phyloP scores from a whole-genome alignment of 306 rosid genomes.

The Acacia confusa region DNA sequence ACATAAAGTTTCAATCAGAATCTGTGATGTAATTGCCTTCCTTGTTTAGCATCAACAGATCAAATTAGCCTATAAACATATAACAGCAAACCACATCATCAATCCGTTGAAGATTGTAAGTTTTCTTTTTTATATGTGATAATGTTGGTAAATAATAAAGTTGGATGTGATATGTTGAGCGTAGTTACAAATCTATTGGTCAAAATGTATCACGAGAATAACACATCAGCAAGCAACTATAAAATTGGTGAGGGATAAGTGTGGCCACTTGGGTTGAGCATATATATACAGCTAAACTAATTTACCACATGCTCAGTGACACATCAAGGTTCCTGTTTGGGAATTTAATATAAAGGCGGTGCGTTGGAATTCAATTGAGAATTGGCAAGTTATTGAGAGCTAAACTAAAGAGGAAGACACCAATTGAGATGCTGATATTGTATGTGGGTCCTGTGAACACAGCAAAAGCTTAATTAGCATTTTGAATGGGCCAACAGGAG shows the following conservation, averaged over 20 bases:
- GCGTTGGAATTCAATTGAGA: conserved; percentile 33
- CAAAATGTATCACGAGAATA: conserved; percentile 8
- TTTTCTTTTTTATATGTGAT: background rate
- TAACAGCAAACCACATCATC: background rate
- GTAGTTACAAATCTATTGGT: background rate
- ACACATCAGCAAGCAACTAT: conserved; percentile 31
- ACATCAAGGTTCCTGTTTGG: conserved; percentile 24
- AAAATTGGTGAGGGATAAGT: background rate
- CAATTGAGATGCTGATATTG: background rate
- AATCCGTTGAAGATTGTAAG: background rate
- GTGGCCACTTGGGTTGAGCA: background rate
- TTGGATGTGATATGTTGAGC: background rate
- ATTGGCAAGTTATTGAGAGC: conserved; percentile 19
- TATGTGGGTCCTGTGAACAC: background rate
- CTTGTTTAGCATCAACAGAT: background rate
- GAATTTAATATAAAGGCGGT: conserved; percentile 13
- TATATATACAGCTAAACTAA: background rate
- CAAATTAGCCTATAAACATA: background rate
- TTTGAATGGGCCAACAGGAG: background rate
- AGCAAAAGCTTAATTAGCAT: too few species aligned
- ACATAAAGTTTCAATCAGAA: conserved; percentile 2
- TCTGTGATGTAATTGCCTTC: background rate
- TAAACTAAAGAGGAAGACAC: background rate
- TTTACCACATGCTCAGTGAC: background rate
- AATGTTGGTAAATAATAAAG: background rate